Conservation (phyloP, 2,329 filamentous ascomycete species). For the Lomentospora prolificans region DNA sequence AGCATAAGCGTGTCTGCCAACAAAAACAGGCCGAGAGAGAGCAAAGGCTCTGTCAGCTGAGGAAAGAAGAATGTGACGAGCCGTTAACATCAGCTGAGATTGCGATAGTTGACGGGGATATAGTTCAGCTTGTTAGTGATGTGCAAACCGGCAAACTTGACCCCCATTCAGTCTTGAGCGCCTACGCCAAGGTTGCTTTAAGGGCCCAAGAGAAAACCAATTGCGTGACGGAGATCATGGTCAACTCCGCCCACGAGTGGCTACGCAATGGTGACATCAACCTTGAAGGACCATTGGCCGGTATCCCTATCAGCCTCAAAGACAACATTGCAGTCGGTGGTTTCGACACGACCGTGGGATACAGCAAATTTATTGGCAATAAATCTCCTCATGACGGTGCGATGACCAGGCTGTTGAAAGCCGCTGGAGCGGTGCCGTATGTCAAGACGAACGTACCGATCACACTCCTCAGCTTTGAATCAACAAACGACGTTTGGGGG, state of each 20-base stretch:
- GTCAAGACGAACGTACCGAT: conserved; percentile 88
- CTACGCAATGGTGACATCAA: conserved; percentile 48
- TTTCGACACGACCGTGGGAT: conserved; percentile 76
- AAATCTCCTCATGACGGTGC: conserved; percentile 57
- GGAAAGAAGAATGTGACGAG: conserved; percentile 46
- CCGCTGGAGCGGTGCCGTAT: conserved; percentile 81
- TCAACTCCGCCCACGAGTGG: conserved; percentile 71
- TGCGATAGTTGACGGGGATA: conserved; percentile 60
- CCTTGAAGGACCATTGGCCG: conserved; percentile 71
- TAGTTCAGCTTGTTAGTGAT: conserved; percentile 66
- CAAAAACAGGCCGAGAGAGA: conserved; percentile 71
- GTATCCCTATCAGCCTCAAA: conserved; percentile 79
- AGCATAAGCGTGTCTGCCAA: conserved; percentile 3
- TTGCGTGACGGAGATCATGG: conserved; percentile 78
- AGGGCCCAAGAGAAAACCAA: conserved; percentile 82
- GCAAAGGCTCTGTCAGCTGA: conserved; percentile 56
- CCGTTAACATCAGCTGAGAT: conserved; percentile 56
- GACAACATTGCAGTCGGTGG: conserved; percentile 71
- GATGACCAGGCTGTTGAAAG: conserved; percentile 68
- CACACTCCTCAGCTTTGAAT: conserved; percentile 80
- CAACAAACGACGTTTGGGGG: conserved; percentile 71
- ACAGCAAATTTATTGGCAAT: conserved; percentile 62
- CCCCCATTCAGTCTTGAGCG: conserved; percentile 65
- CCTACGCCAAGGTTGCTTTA: conserved; percentile 79
- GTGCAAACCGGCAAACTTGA: conserved; percentile 60